A percentile compares a stretch with the other conserved stretches of the same genome.
Conservation (phyloP, 345 rosid genomes). For the Orychophragmus violaceus region DNA sequence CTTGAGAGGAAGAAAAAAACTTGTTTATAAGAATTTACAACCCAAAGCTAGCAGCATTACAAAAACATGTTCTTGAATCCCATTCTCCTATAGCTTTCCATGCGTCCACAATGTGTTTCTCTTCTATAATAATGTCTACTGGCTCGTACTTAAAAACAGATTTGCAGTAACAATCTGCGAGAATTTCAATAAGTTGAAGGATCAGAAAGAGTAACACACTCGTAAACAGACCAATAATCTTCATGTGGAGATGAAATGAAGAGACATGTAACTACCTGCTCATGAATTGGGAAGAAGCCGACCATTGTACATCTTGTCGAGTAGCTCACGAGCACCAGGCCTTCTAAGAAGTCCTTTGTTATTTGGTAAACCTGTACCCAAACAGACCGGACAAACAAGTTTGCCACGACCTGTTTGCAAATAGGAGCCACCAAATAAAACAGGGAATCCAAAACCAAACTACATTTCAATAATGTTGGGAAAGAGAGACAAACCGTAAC, state of each 20-base stretch:
- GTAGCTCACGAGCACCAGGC: slow-evolving; percentile 76
- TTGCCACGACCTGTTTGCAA: slow-evolving; percentile 72
- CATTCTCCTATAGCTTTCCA: slow-evolving; percentile 6
- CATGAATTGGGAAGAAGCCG: slow-evolving; percentile 68
- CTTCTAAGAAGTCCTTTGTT: slow-evolving; percentile 91
- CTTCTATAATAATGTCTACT: slow-evolving; percentile 2
- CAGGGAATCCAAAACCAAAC: neutral
- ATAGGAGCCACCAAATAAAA: neutral
- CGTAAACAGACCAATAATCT: neutral
- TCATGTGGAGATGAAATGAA: neutral
- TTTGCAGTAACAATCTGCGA: slow-evolving; percentile 4
- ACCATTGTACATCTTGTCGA: slow-evolving; percentile 91
- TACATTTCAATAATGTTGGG: neutral
- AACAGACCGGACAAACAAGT: slow-evolving; percentile 87
- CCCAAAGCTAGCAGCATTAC: neutral
- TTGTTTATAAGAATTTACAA: neutral
- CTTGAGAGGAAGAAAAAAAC: neutral
- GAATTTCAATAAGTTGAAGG: neutral
- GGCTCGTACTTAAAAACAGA: neutral
- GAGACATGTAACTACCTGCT: slow-evolving; percentile 17
- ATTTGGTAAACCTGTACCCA: slow-evolving; percentile 90
- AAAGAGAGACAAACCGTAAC: slow-evolving; percentile 56
- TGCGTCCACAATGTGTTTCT: neutral
- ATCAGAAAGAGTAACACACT: neutral
- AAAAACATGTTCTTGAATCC: neutral